Percentiles rank a stretch among this genome's conserved stretches.
These are phyloP conservation scores for Aspergillus sp. DNA, from an alignment of 2,329 filamentous ascomycete genomes.

Conservation along the genomic window DNA sequence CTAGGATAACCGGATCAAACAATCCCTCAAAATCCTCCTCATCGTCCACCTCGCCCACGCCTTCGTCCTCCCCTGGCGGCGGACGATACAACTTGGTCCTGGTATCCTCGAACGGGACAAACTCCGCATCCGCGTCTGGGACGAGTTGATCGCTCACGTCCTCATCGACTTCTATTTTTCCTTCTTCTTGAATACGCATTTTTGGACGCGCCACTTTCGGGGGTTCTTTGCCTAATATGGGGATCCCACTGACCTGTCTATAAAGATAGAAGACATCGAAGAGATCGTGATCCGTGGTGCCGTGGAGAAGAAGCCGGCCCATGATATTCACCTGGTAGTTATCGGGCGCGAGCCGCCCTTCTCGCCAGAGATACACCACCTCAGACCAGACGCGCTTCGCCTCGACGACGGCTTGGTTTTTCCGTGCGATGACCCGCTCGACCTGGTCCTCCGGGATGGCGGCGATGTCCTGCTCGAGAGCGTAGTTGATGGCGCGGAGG, in stretches of 20 bases:
- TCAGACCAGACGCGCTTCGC: constrained; percentile 74
- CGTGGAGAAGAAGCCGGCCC: constrained; percentile 65
- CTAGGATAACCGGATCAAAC: constrained; percentile 28
- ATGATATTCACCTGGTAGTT: constrained; percentile 73
- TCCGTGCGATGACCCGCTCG: constrained; percentile 20
- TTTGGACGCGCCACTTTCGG: constrained; percentile 5
- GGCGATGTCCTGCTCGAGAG: constrained; percentile 27
- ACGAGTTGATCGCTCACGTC: too few species aligned
- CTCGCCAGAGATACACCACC: constrained; percentile 65
- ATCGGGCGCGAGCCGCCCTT: constrained; percentile 63
- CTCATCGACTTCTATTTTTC: not conserved
- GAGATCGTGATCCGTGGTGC: constrained; percentile 52
- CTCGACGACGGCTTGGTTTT: constrained; percentile 48
- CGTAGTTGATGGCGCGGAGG: constrained; percentile 61
- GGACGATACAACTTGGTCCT: constrained; percentile 11
- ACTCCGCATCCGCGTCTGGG: constrained; percentile 7
- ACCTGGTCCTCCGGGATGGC: constrained; percentile 23
- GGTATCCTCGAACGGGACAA: constrained; percentile 25
- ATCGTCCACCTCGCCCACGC: constrained; percentile 6
- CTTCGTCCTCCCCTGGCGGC: constrained; percentile 6
- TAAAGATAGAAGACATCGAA: constrained; percentile 66
- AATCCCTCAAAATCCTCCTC: constrained; percentile 20
- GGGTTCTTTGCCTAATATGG: constrained; percentile 32
- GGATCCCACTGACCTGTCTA: constrained; percentile 73
- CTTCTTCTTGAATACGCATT: not conserved